Percentiles rank a stretch among this genome's conserved stretches.
Conservation (phyloP, 2,329 filamentous ascomycete species). For the Tolypocladium paradoxum region DNA sequence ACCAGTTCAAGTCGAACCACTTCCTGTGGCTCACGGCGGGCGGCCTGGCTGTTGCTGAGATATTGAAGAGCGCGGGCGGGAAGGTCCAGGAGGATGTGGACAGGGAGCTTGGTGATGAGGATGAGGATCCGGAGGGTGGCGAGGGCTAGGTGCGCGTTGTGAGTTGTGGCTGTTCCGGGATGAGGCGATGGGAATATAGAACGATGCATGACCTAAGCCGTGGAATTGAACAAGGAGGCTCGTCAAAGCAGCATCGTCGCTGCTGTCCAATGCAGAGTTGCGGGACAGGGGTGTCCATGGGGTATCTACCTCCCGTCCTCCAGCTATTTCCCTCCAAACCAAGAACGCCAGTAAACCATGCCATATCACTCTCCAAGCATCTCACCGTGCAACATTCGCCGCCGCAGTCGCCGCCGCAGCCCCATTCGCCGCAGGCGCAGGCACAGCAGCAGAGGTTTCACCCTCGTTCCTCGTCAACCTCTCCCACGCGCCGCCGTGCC, state of each 20-base stretch:
- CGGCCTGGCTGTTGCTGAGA: constrained; percentile 50
- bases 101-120: constrained; percentile 40
- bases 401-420: neutral
- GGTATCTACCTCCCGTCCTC: constrained; percentile 2
- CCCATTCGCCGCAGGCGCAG: neutral
- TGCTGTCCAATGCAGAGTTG: neutral
- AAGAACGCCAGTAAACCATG: neutral
- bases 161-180: neutral
- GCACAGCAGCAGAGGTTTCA: neutral
- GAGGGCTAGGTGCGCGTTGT: constrained; percentile 21
- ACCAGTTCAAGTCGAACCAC: constrained; percentile 59
- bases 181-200: neutral
- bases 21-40: constrained; percentile 67
- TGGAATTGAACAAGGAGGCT: neutral
- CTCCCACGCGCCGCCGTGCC: constrained; percentile 26
- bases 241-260: neutral
- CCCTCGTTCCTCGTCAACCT: constrained; percentile 11
- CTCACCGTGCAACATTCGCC: neutral
- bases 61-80: constrained; percentile 18
- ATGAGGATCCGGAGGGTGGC: constrained; percentile 36
- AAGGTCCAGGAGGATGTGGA: constrained; percentile 32
- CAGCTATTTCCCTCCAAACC: neutral
- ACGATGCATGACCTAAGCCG: neutral
- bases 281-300: neutral
- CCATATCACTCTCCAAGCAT: too few species aligned